These are phyloP conservation scores for Zygnema cylindricum DNA, from an alignment of 139 green algal species.

Conservation along the genomic window DNA sequence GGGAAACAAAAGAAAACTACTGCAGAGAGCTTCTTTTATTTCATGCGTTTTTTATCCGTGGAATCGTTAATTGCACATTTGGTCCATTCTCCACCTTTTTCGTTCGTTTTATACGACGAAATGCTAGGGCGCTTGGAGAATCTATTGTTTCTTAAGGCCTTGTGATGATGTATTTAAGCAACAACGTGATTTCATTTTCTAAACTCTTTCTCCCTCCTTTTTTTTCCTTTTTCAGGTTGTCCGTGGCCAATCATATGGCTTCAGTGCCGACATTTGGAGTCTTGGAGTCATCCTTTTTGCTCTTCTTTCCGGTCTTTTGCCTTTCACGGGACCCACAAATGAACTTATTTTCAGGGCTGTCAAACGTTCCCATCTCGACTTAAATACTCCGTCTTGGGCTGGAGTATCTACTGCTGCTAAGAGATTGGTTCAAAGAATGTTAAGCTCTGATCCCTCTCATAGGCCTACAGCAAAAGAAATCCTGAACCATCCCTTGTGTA, in stretches of 20 bases:
- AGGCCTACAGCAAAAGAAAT: conserved; percentile 61
- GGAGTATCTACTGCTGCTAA: conserved; percentile 58
- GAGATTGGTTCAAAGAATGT: conserved; percentile 53
- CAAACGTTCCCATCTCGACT: conserved; percentile 30
- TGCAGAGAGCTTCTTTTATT: no score
- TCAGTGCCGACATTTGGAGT: conserved; percentile 72
- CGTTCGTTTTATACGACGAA: not conserved
- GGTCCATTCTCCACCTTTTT: no score
- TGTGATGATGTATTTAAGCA: not conserved
- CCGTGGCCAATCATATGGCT: conserved; percentile 57
- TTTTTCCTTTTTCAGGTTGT: conserved; percentile 91
- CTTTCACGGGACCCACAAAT: conserved; percentile 63
- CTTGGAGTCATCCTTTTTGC: conserved; percentile 76
- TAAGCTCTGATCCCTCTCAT: conserved; percentile 47
- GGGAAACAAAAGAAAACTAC: no score
- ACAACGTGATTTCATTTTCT: conserved; percentile 77
- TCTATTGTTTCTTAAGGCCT: not conserved
- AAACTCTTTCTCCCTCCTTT: conserved; percentile 86
- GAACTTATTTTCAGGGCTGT: conserved; percentile 57
- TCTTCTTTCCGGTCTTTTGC: conserved; percentile 63
- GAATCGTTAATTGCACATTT: no score
- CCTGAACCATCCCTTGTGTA: conserved; percentile 80
- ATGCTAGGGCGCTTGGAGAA: not conserved
- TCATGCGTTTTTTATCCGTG: no score
- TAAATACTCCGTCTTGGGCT: conserved; percentile 38